A percentile compares a stretch with the other conserved stretches of the same genome.
These are phyloP conservation scores for Saksenaea oblongispora DNA, from an alignment of 371 early-diverging fungal genomes.

Conservation along the genomic window DNA sequence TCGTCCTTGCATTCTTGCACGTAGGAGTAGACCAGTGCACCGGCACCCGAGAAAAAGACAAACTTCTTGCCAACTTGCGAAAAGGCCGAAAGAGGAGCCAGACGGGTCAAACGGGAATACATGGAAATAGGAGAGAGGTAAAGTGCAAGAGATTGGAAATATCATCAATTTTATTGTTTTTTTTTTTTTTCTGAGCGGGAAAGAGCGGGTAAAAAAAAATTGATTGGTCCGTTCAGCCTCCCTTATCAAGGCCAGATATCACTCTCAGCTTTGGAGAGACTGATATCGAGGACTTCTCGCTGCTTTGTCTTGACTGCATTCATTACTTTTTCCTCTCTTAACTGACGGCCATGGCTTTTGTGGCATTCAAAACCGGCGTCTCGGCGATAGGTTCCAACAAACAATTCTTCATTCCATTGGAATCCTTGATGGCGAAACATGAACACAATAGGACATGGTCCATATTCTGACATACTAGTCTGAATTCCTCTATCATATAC, in stretches of 20 bases:
- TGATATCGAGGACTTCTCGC: conserved; percentile 18
- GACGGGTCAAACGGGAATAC: conserved; percentile 24
- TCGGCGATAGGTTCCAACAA: conserved; percentile 16
- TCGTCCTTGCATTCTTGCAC: conserved; percentile 51
- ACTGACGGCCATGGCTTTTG: conserved; percentile 17
- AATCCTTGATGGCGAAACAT: conserved; percentile 29
- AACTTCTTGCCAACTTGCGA: conserved; percentile 24
- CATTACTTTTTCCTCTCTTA: conserved; percentile 12
- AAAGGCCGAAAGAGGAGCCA: conserved; percentile 18
- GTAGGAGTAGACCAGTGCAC: conserved; percentile 31
- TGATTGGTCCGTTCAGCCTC: background rate
- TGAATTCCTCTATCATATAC: conserved; percentile 28
- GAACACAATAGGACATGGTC: conserved; percentile 18
- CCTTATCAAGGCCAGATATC: conserved; percentile 17
- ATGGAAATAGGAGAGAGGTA: conserved; percentile 1
- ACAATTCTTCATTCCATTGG: conserved; percentile 27
- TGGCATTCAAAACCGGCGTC: conserved; percentile 8
- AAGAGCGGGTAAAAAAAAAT: conserved; percentile 7
- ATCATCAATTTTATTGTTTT: background rate
- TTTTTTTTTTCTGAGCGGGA: background rate
- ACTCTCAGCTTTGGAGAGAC: conserved; percentile 11
- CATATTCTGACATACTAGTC: background rate
- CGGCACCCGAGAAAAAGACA: conserved; percentile 9
- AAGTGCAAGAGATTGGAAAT: background rate
- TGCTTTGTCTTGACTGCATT: conserved; percentile 1